Percentiles rank a stretch among this genome's conserved stretches.
phyloP scores from a whole-genome alignment of 129 eudicot species.

The Flaveria sonorensis region DNA sequence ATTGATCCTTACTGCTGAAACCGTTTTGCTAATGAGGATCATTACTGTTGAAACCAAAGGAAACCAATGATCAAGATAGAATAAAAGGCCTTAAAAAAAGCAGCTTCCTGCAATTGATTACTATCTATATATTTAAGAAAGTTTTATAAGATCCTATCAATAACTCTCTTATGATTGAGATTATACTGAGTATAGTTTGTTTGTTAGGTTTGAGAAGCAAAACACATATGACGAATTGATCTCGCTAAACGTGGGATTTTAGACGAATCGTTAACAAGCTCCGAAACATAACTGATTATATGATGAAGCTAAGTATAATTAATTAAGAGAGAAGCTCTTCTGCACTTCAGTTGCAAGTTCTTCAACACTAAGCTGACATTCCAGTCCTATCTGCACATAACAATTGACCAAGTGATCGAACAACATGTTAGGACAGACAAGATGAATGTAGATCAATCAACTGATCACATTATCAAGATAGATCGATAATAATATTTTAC shows the following conservation, averaged over 20 bases:
- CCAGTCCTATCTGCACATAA: conserved; percentile 76
- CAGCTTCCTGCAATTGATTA: background rate
- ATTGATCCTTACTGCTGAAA: too few species aligned
- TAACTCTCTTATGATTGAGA: too few species aligned
- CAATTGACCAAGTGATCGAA: background rate
- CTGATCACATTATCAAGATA: background rate
- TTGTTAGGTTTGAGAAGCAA: background rate
- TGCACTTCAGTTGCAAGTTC: conserved; percentile 85
- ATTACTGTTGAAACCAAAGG: too few species aligned
- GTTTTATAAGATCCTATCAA: too few species aligned
- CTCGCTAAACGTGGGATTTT: too few species aligned
- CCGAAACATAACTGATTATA: background rate
- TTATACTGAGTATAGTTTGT: too few species aligned
- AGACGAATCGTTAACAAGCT: background rate
- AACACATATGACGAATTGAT: background rate
- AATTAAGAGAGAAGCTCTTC: conserved; percentile 49
- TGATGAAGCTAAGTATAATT: conserved; percentile 3
- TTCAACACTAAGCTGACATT: conserved; percentile 86
- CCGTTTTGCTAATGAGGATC: too few species aligned
- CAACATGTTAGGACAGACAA: background rate
- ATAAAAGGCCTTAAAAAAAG: background rate
- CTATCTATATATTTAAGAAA: background rate
- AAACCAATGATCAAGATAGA: background rate
- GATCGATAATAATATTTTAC: background rate
- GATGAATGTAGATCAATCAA: background rate